A percentile compares a stretch with the other conserved stretches of the same genome.
These are phyloP conservation scores for Diplosphaera chodatii DNA, from an alignment of 139 green algal genomes.

Conservation along the genomic window DNA sequence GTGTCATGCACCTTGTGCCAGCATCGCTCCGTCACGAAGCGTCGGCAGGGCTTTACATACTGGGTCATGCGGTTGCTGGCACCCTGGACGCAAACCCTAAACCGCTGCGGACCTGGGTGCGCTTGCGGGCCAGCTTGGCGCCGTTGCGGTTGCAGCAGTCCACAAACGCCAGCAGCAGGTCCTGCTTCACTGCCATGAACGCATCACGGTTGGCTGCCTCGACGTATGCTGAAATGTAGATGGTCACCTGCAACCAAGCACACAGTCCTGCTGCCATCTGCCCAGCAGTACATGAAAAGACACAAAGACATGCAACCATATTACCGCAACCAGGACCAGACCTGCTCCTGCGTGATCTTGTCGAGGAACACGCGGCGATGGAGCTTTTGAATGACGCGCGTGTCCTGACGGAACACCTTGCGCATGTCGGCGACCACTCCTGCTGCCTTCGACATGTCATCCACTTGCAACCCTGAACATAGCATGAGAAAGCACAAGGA, in stretches of 20 bases:
- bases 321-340: not conserved
- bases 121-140: constrained; percentile 56
- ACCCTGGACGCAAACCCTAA: not conserved
- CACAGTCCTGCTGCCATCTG: not conserved
- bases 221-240: constrained; percentile 75
- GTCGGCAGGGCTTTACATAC: not conserved
- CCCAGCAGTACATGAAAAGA: not conserved
- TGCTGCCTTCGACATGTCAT: constrained; percentile 28
- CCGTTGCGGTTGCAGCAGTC: constrained; percentile 79
- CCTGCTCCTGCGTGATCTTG: constrained; percentile 66
- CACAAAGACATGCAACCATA: too few relatives aligned
- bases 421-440: constrained; percentile 59
- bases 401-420: constrained; percentile 59
- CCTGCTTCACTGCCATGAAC: constrained; percentile 84
- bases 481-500: too few relatives aligned
- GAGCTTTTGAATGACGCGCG: constrained; percentile 83
- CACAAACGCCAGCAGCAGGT: constrained; percentile 72
- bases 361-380: constrained; percentile 84
- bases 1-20: not conserved
- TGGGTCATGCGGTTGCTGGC: not conserved
- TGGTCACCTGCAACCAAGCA: constrained; percentile 20
- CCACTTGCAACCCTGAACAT: constrained; percentile 27
- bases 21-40: not conserved
- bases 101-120: constrained; percentile 29
- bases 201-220: constrained; percentile 71